These are phyloP conservation scores for Xerocomellus intermedius DNA, from an alignment of 768 basidiomycete genomes.

Conservation along the genomic window DNA sequence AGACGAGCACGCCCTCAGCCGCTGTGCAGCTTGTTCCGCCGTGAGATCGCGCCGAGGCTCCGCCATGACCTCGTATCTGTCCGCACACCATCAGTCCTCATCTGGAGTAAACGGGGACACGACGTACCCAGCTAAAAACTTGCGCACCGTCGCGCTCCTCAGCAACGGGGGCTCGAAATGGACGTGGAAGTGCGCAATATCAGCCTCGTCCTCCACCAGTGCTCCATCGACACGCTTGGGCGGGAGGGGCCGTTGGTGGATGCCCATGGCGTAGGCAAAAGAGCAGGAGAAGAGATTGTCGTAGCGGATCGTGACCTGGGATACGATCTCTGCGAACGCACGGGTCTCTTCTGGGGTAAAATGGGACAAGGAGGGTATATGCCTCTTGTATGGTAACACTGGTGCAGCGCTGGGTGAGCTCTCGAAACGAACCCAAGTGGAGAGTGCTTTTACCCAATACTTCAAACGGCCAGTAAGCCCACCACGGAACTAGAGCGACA, in stretches of 20 bases:
- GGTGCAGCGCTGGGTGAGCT: not conserved
- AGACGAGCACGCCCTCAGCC: conserved; percentile 53
- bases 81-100: not conserved
- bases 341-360: conserved; percentile 59
- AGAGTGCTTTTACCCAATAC: conserved; percentile 50
- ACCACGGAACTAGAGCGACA: conserved; percentile 88
- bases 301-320: conserved; percentile 61
- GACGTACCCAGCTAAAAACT: conserved; percentile 85
- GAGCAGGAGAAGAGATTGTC: conserved; percentile 83
- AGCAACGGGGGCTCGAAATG: conserved; percentile 87
- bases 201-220: conserved; percentile 40
- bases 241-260: conserved; percentile 80
- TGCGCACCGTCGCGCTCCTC: conserved; percentile 76
- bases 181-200: conserved; percentile 78
- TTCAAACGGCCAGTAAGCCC: conserved; percentile 95
- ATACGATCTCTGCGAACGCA: conserved; percentile 68
- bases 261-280: conserved; percentile 93
- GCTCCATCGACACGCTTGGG: conserved; percentile 28
- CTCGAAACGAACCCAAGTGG: not conserved
- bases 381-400: conserved; percentile 79
- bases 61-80: conserved; percentile 85
- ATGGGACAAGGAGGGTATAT: conserved; percentile 68
- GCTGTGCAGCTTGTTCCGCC: conserved; percentile 78
- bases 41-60: conserved; percentile 90
- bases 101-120: not conserved